These are phyloP conservation scores for Tritrichomonas foetus DNA, from an alignment of 208 protist genomes.

Conservation along the genomic window DNA sequence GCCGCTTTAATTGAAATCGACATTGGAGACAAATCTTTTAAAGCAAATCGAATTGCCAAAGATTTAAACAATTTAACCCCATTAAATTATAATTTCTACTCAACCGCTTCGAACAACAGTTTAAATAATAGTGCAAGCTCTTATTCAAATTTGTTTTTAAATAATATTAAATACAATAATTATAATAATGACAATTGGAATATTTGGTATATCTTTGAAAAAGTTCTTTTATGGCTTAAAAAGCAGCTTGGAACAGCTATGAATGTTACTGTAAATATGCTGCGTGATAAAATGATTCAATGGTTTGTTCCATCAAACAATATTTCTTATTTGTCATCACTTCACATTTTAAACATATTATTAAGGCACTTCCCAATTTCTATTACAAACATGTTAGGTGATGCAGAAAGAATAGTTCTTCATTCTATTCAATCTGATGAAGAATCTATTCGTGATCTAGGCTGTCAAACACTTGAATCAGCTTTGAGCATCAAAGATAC, in stretches of 20 bases:
- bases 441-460: neutral
- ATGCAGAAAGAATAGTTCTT: neutral
- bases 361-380: neutral
- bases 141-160: too few relatives aligned
- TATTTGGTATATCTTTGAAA: neutral
- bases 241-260: neutral
- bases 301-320: neutral
- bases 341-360: neutral
- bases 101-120: too few relatives aligned
- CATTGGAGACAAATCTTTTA: neutral
- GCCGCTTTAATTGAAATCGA: neutral
- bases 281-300: neutral
- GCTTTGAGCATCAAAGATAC: neutral
- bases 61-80: neutral
- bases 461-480: neutral
- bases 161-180: too few relatives aligned
- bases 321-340: neutral
- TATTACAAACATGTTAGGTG: neutral
- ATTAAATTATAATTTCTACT: too few relatives aligned
- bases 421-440: neutral
- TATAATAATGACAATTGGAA: too few relatives aligned
- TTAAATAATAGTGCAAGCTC: too few relatives aligned
- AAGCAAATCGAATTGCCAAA: slow-evolving; percentile 15
- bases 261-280: neutral
- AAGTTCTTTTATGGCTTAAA: neutral